Conservation (phyloP, 1,139 yeast species). For the Hanseniaspora sp. region DNA sequence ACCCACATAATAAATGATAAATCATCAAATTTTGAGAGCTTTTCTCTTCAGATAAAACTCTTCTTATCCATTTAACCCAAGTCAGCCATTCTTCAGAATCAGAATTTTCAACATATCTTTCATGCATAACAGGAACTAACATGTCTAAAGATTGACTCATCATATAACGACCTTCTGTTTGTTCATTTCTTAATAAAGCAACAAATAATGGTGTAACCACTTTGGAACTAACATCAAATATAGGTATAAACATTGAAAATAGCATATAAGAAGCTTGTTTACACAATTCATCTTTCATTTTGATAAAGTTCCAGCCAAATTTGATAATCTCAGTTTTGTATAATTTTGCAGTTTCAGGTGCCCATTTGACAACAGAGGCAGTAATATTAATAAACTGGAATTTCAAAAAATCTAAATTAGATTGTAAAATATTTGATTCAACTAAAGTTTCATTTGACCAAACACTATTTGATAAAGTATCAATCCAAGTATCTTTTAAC, state of each 20-base stretch:
- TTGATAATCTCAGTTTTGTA: constrained; percentile 77
- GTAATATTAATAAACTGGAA: constrained; percentile 75
- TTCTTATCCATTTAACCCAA: constrained; percentile 94
- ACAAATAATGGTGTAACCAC: constrained; percentile 88
- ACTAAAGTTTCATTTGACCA: constrained; percentile 56
- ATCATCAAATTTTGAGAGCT: constrained; percentile 65
- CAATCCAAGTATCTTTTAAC: constrained; percentile 49
- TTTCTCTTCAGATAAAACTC: constrained; percentile 81
- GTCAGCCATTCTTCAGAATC: constrained; percentile 49
- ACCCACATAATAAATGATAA: constrained; percentile 80
- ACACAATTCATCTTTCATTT: constrained; percentile 76
- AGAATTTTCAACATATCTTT: constrained; percentile 38
- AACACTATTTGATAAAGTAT: constrained; percentile 46
- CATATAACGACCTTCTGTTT: constrained; percentile 69
- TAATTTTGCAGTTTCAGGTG: constrained; percentile 50
- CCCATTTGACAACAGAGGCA: constrained; percentile 60
- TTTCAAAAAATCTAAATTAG: constrained; percentile 62
- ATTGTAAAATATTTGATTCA: constrained; percentile 49
- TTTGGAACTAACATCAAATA: constrained; percentile 80
- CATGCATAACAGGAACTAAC: constrained; percentile 78
- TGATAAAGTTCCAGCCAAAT: constrained; percentile 89
- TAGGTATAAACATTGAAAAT: constrained; percentile 74
- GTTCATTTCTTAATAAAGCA: constrained; percentile 75
- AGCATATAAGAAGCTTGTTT: constrained; percentile 91
- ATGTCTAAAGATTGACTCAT: constrained; percentile 82